phyloP scores from a whole-genome alignment of 2,329 filamentous ascomycete species.

The Trichoderma sp. region DNA sequence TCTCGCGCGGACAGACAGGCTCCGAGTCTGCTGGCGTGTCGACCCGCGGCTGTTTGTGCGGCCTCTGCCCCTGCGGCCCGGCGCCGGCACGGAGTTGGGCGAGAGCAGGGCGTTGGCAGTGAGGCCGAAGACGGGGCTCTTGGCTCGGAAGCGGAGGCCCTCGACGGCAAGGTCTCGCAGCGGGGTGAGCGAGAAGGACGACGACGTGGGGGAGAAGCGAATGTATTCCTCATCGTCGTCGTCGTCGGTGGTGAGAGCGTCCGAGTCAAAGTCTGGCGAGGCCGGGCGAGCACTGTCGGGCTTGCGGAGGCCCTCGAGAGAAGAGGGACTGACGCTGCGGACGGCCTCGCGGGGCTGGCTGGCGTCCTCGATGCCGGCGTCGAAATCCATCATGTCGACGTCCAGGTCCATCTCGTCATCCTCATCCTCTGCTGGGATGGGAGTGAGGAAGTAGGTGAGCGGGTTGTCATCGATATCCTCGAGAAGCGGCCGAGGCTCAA shows the following conservation, averaged over 20 bases:
- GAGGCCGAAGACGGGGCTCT: constrained; percentile 35
- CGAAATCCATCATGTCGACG: constrained; percentile 50
- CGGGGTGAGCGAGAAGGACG: constrained; percentile 41
- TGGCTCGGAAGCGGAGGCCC: constrained; percentile 31
- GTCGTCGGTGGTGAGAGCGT: constrained; percentile 46
- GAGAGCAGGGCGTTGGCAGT: constrained; percentile 33
- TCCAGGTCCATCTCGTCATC: constrained; percentile 42
- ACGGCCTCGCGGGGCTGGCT: constrained; percentile 46
- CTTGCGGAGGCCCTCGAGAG: constrained; percentile 51
- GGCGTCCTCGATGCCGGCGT: constrained; percentile 56
- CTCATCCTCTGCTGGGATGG: constrained; percentile 45
- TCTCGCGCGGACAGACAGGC: constrained; percentile 35
- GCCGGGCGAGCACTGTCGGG: constrained; percentile 33
- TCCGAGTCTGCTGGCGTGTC: constrained; percentile 30
- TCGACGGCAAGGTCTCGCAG: constrained; percentile 45
- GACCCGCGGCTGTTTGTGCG: constrained; percentile 32
- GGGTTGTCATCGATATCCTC: constrained; percentile 54
- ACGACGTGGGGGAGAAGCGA: constrained; percentile 43
- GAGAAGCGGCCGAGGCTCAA: constrained; percentile 43
- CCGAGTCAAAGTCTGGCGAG: constrained; percentile 41
- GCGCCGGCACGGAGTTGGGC: constrained; percentile 11
- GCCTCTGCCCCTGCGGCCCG: constrained; percentile 24
- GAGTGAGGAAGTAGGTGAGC: constrained; percentile 56
- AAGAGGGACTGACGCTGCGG: constrained; percentile 57
- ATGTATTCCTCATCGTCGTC: constrained; percentile 52